Percentiles rank a stretch among this genome's conserved stretches.
phyloP scores from a whole-genome alignment of 106 monocot species.

The Allium fistulosum region DNA sequence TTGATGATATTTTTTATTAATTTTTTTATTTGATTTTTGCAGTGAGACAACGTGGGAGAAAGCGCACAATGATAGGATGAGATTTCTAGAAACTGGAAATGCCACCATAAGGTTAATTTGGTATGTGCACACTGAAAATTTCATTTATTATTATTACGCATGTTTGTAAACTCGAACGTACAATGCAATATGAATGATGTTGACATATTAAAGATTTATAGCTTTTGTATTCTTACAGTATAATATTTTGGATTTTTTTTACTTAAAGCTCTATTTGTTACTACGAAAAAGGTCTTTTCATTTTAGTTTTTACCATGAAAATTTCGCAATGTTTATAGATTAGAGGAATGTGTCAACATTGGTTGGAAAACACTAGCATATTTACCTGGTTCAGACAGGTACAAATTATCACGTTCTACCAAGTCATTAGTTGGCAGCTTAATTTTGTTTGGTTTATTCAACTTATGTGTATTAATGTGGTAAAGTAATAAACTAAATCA shows the following conservation, averaged over 20 bases:
- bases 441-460: too few species aligned
- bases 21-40: neutral
- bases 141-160: neutral
- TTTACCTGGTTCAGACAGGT: too few species aligned
- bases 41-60: slow-evolving; percentile 76
- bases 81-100: neutral
- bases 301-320: too few species aligned
- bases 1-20: neutral
- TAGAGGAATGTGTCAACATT: too few species aligned
- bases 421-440: too few species aligned
- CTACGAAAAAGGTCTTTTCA: neutral
- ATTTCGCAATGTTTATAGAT: too few species aligned
- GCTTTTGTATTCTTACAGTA: neutral
- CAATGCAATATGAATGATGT: neutral
- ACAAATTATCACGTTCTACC: too few species aligned
- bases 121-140: neutral
- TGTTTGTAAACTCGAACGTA: neutral
- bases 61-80: slow-evolving; percentile 79
- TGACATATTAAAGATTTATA: neutral
- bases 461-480: too few species aligned
- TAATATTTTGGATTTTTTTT: neutral
- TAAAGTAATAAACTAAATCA: too few species aligned
- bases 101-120: neutral
- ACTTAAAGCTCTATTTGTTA: neutral
- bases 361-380: too few species aligned